Conservation (phyloP, 2,329 filamentous ascomycete genomes). For the Talaromyces pinophilus region DNA sequence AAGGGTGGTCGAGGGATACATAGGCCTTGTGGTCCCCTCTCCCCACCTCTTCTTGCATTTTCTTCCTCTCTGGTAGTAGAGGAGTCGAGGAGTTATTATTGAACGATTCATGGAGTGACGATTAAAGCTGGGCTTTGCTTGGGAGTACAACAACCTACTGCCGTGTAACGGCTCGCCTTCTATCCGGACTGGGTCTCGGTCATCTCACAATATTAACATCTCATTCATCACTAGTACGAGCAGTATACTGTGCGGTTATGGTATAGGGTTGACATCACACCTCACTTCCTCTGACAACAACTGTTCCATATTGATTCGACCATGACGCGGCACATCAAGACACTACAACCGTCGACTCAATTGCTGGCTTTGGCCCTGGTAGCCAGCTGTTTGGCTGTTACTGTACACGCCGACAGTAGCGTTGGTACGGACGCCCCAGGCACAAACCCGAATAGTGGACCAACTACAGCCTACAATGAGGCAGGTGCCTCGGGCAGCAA, state of each 20-base stretch:
- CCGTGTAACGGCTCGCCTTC: constrained; percentile 10
- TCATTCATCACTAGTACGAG: background rate
- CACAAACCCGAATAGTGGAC: background rate
- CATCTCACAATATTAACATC: background rate
- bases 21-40: constrained; percentile 5
- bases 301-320: background rate
- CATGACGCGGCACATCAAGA: constrained; percentile 15
- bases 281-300: background rate
- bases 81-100: background rate
- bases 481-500: constrained; percentile 23
- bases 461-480: constrained; percentile 17
- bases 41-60: background rate
- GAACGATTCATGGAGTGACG: background rate
- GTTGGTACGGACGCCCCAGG: constrained; percentile 22
- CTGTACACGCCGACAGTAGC: constrained; percentile 14
- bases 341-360: background rate
- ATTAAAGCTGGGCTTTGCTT: constrained; percentile 9
- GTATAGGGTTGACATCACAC: background rate
- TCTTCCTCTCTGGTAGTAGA: background rate
- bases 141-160: constrained; percentile 12
- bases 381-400: constrained; percentile 12
- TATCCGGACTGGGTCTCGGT: constrained; percentile 1
- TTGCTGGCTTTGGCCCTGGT: constrained; percentile 16
- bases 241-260: background rate
- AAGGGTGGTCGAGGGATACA: constrained; percentile 14